Percentiles rank a stretch among this genome's conserved stretches.
phyloP scores from a whole-genome alignment of 2,329 filamentous ascomycete genomes.

The Penicillium expansum region DNA sequence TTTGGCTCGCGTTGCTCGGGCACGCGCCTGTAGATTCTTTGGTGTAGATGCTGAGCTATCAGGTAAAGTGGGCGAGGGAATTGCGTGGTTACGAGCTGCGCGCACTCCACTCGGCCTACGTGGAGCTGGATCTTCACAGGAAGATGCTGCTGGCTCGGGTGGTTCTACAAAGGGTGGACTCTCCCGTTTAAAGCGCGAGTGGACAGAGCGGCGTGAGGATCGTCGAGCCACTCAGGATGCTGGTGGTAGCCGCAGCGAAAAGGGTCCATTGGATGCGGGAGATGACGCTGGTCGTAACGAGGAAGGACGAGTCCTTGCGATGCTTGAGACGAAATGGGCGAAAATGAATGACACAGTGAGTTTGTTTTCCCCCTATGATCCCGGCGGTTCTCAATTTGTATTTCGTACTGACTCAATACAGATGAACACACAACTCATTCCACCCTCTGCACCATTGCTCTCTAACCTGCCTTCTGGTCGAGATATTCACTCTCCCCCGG shows the following conservation, averaged over 20 bases:
- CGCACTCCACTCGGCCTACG: slow-evolving; percentile 70
- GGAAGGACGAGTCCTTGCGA: slow-evolving; percentile 79
- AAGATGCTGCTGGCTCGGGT: slow-evolving; percentile 1
- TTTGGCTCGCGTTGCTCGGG: slow-evolving; percentile 69
- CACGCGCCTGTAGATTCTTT: slow-evolving; percentile 85
- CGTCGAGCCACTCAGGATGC: slow-evolving; percentile 68
- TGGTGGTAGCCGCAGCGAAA: slow-evolving; percentile 32
- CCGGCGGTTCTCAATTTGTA: background rate
- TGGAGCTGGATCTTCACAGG: slow-evolving; percentile 21
- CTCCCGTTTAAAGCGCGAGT: slow-evolving; percentile 66
- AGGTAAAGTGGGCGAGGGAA: slow-evolving; percentile 76
- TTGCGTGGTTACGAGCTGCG: slow-evolving; percentile 81
- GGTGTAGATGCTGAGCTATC: slow-evolving; percentile 83
- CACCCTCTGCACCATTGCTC: slow-evolving; percentile 67
- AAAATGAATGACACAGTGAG: slow-evolving; percentile 89
- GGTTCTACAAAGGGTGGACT: slow-evolving; percentile 28
- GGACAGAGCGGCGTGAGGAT: slow-evolving; percentile 75
- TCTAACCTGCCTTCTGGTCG: slow-evolving; percentile 81
- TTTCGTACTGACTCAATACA: slow-evolving; percentile 35
- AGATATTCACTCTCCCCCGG: slow-evolving; percentile 70
- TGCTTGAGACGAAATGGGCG: slow-evolving; percentile 84
- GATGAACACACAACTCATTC: slow-evolving; percentile 78
- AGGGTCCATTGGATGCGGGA: slow-evolving; percentile 49
- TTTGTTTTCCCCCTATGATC: background rate
- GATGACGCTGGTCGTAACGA: slow-evolving; percentile 80